Base-by-base conservation (phyloP, 176 grass and related monocot genomes). In the Aegilops speltoides region DNA sequence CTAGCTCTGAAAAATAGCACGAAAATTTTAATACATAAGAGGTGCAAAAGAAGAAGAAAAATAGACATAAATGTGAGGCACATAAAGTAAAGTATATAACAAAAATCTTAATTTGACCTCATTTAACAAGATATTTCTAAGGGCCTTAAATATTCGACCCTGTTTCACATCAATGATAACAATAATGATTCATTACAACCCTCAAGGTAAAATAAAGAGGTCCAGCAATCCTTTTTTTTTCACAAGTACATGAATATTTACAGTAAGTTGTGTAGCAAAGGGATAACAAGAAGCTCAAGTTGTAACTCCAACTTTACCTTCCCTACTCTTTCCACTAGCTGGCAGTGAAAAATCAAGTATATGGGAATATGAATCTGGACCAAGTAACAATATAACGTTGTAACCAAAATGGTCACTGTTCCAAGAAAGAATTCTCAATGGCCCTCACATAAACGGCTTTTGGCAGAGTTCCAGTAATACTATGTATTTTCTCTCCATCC, bases 391-490 rank as follows among this genome's bases (percentile, higher is more conserved):
- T 72, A 77, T 79, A 77, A 63, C 7, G 8, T 48, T 80, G 20
- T 77, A 54, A 32, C 41, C 61, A 17, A 63, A 85, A 64, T 54
- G 22, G 54, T 91, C 77, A 91, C 88, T 86, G 48, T 79, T 93
- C 85, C 76, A 83, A 88, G 48, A 98, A 86, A 56, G 88, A 89
- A 86, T 87, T 92, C 54, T 98, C 96, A 29, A 98, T 92, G 28
- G 93, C 93, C 79, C 86, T 94, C 17, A 98, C 90, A 86, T 98
- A 98, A 65, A 92, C 84, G 48, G 79, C 85, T 66, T 91, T 96
- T 8, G 93, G 96, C 22, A 98, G 90, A 64, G 96, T 98, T 24
- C 96, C 96, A 25, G 88, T 96, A 33, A 98, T 91, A 79, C 96
- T 91, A 45, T 91, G 84, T 28, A 92, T 68, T 91, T 92, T 96